Evolutionary conservation across 1,284 basidiomycete species (phyloP).

Genomic region (Ganoderma boninense): DNA sequence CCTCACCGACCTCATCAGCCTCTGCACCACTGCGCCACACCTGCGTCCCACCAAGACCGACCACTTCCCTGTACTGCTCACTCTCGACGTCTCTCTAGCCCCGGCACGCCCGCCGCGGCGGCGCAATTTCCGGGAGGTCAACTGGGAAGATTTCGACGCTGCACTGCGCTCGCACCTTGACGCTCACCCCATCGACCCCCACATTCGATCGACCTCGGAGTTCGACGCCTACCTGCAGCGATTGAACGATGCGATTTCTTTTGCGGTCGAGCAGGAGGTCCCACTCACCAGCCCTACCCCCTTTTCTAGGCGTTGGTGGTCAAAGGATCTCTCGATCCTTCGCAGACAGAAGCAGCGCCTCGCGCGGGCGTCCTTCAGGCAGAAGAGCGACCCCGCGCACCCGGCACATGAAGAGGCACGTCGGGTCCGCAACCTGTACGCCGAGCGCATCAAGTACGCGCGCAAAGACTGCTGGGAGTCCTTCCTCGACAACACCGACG

Average conservation of each 20-base stretch:
- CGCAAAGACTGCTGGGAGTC: constrained; percentile 47
- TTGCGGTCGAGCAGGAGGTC: constrained; percentile 33
- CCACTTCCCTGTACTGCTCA: constrained; percentile 39
- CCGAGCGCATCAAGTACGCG: constrained; percentile 37
- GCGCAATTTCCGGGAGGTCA: constrained; percentile 35
- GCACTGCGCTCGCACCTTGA: constrained; percentile 15
- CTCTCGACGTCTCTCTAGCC: constrained; percentile 18
- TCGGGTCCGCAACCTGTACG: constrained; percentile 37
- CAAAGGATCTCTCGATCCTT: constrained; percentile 33
- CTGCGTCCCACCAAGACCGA: constrained; percentile 34
- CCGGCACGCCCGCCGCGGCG: background rate
- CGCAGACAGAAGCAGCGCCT: constrained; percentile 36
- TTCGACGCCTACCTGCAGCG: constrained; percentile 23
- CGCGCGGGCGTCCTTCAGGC: constrained; percentile 27
- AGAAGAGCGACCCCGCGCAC: constrained; percentile 40
- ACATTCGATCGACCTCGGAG: background rate
- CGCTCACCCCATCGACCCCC: background rate
- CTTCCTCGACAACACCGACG: constrained; percentile 42
- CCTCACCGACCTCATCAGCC: constrained; percentile 24
- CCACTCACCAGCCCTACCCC: constrained; percentile 36
- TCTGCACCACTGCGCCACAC: constrained; percentile 28
- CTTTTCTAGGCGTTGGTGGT: constrained; percentile 40
- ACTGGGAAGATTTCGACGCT: constrained; percentile 37
- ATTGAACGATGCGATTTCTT: constrained; percentile 32
- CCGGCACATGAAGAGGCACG: constrained; percentile 35